These are phyloP conservation scores for Mortierella claussenii DNA, from an alignment of 192 early-diverging fungal species.

Conservation along the genomic window DNA sequence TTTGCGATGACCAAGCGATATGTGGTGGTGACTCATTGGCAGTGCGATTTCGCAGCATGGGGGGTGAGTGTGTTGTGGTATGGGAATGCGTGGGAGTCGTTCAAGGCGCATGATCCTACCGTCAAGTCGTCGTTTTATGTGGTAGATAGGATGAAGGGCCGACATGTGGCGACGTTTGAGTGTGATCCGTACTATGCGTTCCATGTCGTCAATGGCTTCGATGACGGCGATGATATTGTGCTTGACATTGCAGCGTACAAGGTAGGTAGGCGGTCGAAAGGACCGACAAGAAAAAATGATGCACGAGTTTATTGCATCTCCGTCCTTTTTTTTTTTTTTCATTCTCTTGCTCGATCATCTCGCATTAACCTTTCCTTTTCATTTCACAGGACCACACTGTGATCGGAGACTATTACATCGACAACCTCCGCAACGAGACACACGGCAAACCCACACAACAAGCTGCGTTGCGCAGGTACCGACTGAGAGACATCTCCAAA, in stretches of 20 bases:
- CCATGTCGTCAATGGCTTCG: constrained; percentile 63
- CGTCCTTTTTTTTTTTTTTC: not conserved
- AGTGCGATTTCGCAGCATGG: constrained; percentile 51
- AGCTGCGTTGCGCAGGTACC: constrained; percentile 31
- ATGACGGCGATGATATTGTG: constrained; percentile 57
- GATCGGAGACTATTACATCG: constrained; percentile 51
- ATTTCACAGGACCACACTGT: constrained; percentile 39
- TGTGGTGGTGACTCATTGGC: constrained; percentile 63
- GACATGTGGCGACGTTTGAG: constrained; percentile 62
- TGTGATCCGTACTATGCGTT: constrained; percentile 61
- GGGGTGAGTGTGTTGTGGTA: constrained; percentile 61
- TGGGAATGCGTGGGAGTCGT: constrained; percentile 45
- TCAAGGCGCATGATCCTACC: constrained; percentile 38
- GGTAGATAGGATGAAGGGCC: constrained; percentile 43
- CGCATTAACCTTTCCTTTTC: too few species aligned
- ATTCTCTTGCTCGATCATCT: not conserved
- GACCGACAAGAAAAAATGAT: not conserved
- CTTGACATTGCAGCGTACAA: constrained; percentile 55
- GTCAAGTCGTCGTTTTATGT: constrained; percentile 55
- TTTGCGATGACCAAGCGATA: constrained; percentile 66
- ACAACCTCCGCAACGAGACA: constrained; percentile 39
- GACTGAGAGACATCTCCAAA: constrained; percentile 23
- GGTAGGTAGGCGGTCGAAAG: constrained; percentile 39
- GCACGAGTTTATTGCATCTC: not conserved
- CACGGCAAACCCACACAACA: constrained; percentile 41